Base-by-base conservation (phyloP, 441 rosid genomes). In the Eutrema salsugineum region DNA sequence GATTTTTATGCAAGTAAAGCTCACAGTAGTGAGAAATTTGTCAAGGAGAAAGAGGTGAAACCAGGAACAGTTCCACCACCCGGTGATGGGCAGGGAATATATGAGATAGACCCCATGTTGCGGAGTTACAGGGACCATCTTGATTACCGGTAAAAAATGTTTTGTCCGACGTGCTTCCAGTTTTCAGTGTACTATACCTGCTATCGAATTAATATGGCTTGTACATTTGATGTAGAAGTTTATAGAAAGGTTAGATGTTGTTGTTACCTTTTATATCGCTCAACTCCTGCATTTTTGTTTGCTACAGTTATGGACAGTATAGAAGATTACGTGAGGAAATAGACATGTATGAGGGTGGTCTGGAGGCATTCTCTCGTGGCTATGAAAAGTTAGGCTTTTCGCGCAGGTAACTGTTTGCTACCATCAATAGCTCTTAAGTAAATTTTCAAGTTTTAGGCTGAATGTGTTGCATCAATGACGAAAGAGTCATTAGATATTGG, bases 331-430 rank as follows among this genome's bases (percentile, higher is more conserved):
- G 91, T 7, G 89, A 79, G 73, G 89, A 79, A 73, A 89, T 95
- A 80, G 93, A 91, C 81, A 86, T 81, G 78, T 76, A 66, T 79
- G 99, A 95, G 82, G 97, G 97, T 77, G 97, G 98, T 70, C 72
- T 95, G 74, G 99, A 89, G 77, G 89, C 77, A 30, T 93, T 95
- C 85, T 93, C 99, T 81, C 95, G 93, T 68, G 98, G 98, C 71
- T 93, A 95, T 79, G 93, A 93, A 82, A 93, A 93, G 83, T 79
- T 95, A 66, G 99, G 99, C 77, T 95, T 95, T 76, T 71, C 66
- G 9, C 83, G 87, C 86, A 89, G 98, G 99, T 95, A 80, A 72
- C 28, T 44, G 4, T 76, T 40, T 58, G 16, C 33, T 49, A 63
- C 56, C 66, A 56, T 24, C 70, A 54, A 36, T 54, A 55, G 30